These are phyloP conservation scores for Penicillium rolfsii DNA, from an alignment of 2,329 filamentous ascomycete species.

Conservation along the genomic window DNA sequence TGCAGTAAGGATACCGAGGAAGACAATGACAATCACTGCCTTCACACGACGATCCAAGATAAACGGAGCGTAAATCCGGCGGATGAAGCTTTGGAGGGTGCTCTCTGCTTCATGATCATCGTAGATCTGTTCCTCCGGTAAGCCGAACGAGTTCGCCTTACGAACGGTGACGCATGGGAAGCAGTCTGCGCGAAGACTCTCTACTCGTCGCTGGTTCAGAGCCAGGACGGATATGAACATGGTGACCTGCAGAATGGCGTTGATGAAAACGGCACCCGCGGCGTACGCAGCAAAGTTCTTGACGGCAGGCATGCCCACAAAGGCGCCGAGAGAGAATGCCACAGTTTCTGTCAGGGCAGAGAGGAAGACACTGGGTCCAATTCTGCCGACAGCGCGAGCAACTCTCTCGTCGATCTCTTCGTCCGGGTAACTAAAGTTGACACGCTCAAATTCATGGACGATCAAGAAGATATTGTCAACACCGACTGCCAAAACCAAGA, in stretches of 20 bases:
- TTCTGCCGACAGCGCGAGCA: slow-evolving; percentile 85
- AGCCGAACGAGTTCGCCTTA: slow-evolving; percentile 68
- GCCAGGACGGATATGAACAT: slow-evolving; percentile 94
- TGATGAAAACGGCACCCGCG: slow-evolving; percentile 94
- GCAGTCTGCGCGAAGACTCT: slow-evolving; percentile 86
- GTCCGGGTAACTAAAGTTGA: slow-evolving; percentile 90
- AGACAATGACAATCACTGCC: slow-evolving; percentile 73
- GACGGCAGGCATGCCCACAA: slow-evolving; percentile 97
- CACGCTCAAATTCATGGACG: slow-evolving; percentile 94
- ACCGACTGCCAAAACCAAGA: slow-evolving; percentile 92
- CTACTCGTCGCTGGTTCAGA: slow-evolving; percentile 87
- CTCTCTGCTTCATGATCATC: slow-evolving; percentile 80
- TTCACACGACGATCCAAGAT: slow-evolving; percentile 82
- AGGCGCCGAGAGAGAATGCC: slow-evolving; percentile 87
- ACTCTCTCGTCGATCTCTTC: slow-evolving; percentile 84
- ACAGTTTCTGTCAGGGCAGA: slow-evolving; percentile 94
- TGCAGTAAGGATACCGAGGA: slow-evolving; percentile 84
- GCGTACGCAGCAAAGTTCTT: slow-evolving; percentile 97
- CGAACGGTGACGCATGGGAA: slow-evolving; percentile 85
- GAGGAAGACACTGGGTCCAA: slow-evolving; percentile 94
- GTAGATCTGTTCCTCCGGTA: slow-evolving; percentile 68
- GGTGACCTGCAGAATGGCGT: slow-evolving; percentile 93
- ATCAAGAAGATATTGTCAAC: slow-evolving; percentile 99
- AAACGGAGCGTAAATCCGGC: slow-evolving; percentile 81
- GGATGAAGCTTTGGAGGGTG: slow-evolving; percentile 80